Evolutionary conservation across 2,329 filamentous ascomycete species (phyloP).

Genomic region (Hymenoscyphus scutula): DNA sequence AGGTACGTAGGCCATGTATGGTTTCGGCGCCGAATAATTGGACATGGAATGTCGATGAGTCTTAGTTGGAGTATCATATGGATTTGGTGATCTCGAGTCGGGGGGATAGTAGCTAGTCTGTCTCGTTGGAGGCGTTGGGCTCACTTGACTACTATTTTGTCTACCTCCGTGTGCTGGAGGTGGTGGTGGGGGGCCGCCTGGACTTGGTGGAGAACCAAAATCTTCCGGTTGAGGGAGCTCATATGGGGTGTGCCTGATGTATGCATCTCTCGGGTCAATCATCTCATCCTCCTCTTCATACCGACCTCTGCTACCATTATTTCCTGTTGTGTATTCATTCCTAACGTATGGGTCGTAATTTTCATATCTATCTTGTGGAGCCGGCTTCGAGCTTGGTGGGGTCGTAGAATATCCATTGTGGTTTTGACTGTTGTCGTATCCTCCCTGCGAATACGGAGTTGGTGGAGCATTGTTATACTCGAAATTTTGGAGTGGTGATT

Average conservation of each 20-base stretch:
- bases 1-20: constrained; percentile 33
- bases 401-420: constrained; percentile 24
- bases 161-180: constrained; percentile 35
- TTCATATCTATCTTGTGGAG: constrained; percentile 29
- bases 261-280: constrained; percentile 26
- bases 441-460: constrained; percentile 23
- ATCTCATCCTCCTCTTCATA: constrained; percentile 27
- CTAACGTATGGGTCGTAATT: constrained; percentile 28
- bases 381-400: constrained; percentile 21
- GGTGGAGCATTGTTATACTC: constrained; percentile 41
- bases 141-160: constrained; percentile 25
- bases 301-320: constrained; percentile 14
- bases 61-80: constrained; percentile 24
- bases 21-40: constrained; percentile 26
- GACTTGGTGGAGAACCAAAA: constrained; percentile 33
- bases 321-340: constrained; percentile 23
- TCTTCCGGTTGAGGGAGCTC: constrained; percentile 31
- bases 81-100: constrained; percentile 18
- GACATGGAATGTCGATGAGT: constrained; percentile 29
- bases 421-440: constrained; percentile 25
- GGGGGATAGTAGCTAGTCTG: constrained; percentile 12
- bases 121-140: constrained; percentile 24
- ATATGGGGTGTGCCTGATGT: constrained; percentile 29
- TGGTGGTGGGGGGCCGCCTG: constrained; percentile 36
- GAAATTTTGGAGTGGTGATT: constrained; percentile 52